phyloP scores from a whole-genome alignment of 169 alveolate genomes.

The Perkinsus chesapeaki region DNA sequence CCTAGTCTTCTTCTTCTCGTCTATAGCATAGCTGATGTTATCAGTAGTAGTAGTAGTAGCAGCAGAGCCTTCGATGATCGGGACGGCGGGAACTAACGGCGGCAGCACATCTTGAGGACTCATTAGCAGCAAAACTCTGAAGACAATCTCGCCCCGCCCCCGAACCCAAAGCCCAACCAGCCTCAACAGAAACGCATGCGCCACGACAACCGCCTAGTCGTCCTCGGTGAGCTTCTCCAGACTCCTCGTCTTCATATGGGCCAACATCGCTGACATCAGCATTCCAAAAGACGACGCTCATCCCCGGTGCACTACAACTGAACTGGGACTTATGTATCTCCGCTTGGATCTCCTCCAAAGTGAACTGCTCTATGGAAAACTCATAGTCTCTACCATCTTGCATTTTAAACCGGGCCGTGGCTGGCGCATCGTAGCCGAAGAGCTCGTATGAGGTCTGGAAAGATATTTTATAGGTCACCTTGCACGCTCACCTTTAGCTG shows the following conservation, averaged over 20 bases:
- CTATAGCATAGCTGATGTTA: background rate
- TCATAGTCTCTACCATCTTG: background rate
- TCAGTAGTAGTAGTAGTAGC: background rate
- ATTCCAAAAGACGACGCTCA: background rate
- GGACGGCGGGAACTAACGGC: constrained; percentile 3
- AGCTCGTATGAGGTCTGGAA: background rate
- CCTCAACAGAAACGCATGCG: background rate
- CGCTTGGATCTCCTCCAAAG: background rate
- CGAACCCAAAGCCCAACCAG: background rate
- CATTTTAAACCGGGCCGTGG: background rate
- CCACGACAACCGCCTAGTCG: background rate
- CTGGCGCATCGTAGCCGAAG: background rate
- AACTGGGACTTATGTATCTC: background rate
- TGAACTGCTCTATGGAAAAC: background rate
- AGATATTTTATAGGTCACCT: background rate
- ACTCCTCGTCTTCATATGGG: background rate
- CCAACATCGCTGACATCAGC: background rate
- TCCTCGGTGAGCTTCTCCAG: background rate
- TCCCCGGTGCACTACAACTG: background rate
- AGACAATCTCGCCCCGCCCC: background rate
- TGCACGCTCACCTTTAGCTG: background rate
- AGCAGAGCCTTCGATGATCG: background rate
- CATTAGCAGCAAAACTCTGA: background rate
- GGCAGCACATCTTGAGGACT: background rate
- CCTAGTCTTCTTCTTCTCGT: too few relatives aligned